phyloP scores from a whole-genome alignment of 2,329 filamentous ascomycete genomes.

The Colletotrichum brevisporum region DNA sequence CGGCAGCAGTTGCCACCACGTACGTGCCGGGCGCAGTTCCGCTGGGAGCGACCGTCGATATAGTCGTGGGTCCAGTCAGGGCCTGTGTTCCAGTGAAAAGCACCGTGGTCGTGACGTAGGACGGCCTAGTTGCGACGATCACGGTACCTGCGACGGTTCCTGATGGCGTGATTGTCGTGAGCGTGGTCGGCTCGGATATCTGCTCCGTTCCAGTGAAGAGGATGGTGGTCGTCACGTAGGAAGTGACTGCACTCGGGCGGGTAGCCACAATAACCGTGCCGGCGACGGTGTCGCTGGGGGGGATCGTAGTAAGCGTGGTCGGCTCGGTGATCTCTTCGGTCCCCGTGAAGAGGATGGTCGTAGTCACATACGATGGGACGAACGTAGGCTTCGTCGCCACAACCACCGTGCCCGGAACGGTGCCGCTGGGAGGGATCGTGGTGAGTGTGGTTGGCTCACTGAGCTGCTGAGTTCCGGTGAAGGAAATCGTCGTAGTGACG shows the following conservation, averaged over 20 bases:
- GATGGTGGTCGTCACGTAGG: conserved; percentile 7
- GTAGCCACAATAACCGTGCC: conserved; percentile 12
- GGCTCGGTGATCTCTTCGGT: neutral
- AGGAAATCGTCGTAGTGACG: conserved; percentile 11
- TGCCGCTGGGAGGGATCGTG: conserved; percentile 7
- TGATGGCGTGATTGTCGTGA: neutral
- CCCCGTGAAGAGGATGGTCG: neutral
- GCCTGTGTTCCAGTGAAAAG: neutral
- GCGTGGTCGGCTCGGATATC: neutral
- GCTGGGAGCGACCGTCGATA: conserved; percentile 18
- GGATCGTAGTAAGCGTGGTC: neutral
- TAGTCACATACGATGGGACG: neutral
- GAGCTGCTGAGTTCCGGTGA: neutral
- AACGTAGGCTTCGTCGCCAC: neutral
- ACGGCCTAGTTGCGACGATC: neutral
- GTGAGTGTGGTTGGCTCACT: conserved; percentile 11
- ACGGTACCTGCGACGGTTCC: conserved; percentile 5
- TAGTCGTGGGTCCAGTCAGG: conserved; percentile 1
- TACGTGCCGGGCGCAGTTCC: conserved; percentile 34
- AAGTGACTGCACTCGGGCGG: neutral
- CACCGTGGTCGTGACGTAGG: conserved; percentile 10
- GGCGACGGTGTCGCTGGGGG: neutral
- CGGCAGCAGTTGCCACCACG: conserved; percentile 15
- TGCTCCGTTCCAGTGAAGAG: neutral
- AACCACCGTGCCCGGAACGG: neutral